phyloP scores from a whole-genome alignment of 495 filamentous ascomycete species.

The Xylona heveae region DNA sequence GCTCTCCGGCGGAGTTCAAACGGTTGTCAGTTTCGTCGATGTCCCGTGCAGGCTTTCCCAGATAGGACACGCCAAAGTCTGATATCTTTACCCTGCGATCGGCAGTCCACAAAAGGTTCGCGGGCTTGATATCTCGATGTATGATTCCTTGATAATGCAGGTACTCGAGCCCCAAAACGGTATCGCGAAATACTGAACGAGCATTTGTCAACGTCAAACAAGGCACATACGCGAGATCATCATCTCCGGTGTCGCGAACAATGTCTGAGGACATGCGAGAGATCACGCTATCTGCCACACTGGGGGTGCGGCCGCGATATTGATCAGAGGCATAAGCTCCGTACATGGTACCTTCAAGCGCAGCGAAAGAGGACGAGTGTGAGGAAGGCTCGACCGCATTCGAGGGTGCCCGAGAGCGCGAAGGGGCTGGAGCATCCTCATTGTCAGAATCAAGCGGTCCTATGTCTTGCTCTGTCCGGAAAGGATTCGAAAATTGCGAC shows the following conservation, averaged over 20 bases:
- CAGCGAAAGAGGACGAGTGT: conserved; percentile 25
- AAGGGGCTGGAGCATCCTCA: conserved; percentile 1
- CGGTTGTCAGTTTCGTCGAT: conserved; percentile 75
- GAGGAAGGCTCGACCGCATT: conserved; percentile 12
- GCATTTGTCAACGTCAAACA: conserved; percentile 72
- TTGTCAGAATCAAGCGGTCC: conserved; percentile 3
- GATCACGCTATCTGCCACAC: conserved; percentile 36
- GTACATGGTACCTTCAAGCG: conserved; percentile 58
- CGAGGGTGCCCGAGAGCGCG: too few relatives aligned
- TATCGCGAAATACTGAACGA: conserved; percentile 78
- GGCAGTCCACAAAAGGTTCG: conserved; percentile 79
- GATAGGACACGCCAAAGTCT: conserved; percentile 97
- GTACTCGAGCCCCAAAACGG: conserved; percentile 83
- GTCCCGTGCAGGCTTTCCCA: conserved; percentile 60
- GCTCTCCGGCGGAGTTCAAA: conserved; percentile 54
- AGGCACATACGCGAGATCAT: conserved; percentile 77
- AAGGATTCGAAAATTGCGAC: conserved; percentile 1
- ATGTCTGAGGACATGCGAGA: conserved; percentile 34
- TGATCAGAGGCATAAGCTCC: conserved; percentile 42
- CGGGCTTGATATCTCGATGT: conserved; percentile 95
- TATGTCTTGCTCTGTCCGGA: conserved; percentile 1
- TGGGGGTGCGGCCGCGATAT: conserved; percentile 27
- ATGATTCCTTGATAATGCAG: conserved; percentile 93
- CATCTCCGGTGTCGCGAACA: conserved; percentile 37
- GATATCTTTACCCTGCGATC: conserved; percentile 89